phyloP scores from a whole-genome alignment of 1,139 yeast genomes.

The Protomyces lactucae-debilis region DNA sequence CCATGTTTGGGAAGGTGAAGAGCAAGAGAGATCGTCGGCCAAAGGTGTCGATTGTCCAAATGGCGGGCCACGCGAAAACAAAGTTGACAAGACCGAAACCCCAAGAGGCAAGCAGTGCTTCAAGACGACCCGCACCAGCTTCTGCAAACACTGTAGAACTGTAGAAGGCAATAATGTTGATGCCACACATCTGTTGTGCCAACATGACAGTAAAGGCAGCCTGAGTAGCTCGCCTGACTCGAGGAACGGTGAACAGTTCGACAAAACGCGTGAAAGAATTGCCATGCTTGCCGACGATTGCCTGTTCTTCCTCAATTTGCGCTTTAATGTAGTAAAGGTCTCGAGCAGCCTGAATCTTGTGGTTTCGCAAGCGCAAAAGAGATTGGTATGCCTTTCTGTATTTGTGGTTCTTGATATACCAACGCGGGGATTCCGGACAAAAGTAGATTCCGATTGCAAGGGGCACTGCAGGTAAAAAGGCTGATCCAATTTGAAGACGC shows the following conservation, averaged over 20 bases:
- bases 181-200: conserved; percentile 91
- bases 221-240: conserved; percentile 76
- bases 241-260: conserved; percentile 59
- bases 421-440: conserved; percentile 75
- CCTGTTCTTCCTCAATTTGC: conserved; percentile 60
- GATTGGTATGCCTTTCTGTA: conserved; percentile 56
- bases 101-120: conserved; percentile 72
- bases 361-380: conserved; percentile 49
- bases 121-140: conserved; percentile 58
- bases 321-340: conserved; percentile 69
- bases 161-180: conserved; percentile 81
- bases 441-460: conserved; percentile 64
- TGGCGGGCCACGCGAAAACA: conserved; percentile 76
- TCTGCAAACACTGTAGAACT: conserved; percentile 62
- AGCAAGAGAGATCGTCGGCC: conserved; percentile 72
- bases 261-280: conserved; percentile 35
- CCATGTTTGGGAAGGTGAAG: conserved; percentile 71
- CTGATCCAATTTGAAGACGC: conserved; percentile 78
- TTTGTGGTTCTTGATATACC: conserved; percentile 66
- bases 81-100: conserved; percentile 83
- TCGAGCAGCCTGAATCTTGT: conserved; percentile 62
- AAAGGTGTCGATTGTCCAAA: conserved; percentile 70
- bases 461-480: conserved; percentile 65
- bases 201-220: conserved; percentile 82
- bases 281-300: conserved; percentile 43